Base-by-base conservation (phyloP, 257 asterid genomes). In the Scutellaria galericulata region DNA sequence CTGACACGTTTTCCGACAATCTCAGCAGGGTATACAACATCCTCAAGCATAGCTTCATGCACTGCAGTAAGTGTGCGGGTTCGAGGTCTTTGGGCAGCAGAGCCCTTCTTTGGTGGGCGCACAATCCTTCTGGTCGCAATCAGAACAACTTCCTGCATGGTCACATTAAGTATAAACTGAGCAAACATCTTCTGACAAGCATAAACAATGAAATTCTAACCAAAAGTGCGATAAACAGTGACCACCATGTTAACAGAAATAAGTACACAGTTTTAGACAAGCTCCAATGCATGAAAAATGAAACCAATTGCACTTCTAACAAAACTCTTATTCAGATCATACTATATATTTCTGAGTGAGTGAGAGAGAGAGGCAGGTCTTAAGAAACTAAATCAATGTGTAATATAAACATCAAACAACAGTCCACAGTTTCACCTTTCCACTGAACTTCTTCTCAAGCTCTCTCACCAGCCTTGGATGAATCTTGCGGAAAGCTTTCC, bases 401-500 rank as follows among this genome's bases (percentile, higher is more conserved):
- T 2, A 52, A 47, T 0, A 24, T 20, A 61, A 9, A 31, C 37
- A 31, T 31, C n/a, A 41, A 7, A 7, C 10, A 22, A 7, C 50
- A 6, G 3, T 1, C 31, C 22, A 50, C 41, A 37, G 5, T 20
- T 18, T 31, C 84, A 92, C 98, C 95, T 92, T 90, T 58, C 98
- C 97, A 27, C 98, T 90, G 90, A 92, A 92, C 72, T 92, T 92
- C 93, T 92, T 90, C 83, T 92, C 98, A 5, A 92, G 90, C 86
- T 92, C 97, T 57, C 98, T 82, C 64, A 92, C 97, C 64, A 92
- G 86, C 82, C 91, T 81, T 14, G 88, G 79, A 24, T 92, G 98
- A 65, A 92, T 85, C 90, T 92, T 92, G 78, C 97, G 96, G 91
- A 90, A 92, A 63, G 91, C 78, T 75, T 92, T 92, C 76, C 96